phyloP scores from a whole-genome alignment of 257 asterid species.

The Verbascum thapsus region DNA sequence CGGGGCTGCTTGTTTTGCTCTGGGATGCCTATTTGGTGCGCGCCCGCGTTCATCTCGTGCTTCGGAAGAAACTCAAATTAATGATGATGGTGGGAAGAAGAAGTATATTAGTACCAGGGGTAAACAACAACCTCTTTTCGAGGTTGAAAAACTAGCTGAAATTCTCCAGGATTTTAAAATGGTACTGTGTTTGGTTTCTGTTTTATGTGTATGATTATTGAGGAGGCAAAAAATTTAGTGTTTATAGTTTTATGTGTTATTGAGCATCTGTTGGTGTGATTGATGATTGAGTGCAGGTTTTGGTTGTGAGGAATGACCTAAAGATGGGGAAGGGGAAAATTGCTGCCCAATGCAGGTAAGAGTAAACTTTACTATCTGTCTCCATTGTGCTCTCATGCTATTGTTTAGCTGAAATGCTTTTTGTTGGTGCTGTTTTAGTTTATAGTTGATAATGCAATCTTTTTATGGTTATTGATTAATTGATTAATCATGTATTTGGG shows the following conservation, averaged over 20 bases:
- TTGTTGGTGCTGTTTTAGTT: slow-evolving; percentile 9
- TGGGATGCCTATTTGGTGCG: slow-evolving; percentile 71
- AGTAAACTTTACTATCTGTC: neutral
- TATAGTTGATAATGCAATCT: neutral
- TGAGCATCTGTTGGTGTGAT: slow-evolving; percentile 20
- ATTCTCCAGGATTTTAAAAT: slow-evolving; percentile 87
- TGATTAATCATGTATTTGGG: neutral
- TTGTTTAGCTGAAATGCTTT: slow-evolving; percentile 3
- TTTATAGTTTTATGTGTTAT: slow-evolving; percentile 16
- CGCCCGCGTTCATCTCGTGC: slow-evolving; percentile 48
- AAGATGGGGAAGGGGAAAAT: slow-evolving; percentile 99
- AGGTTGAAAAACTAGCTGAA: slow-evolving; percentile 84
- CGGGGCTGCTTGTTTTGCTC: slow-evolving; percentile 80
- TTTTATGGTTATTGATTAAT: slow-evolving; percentile 5
- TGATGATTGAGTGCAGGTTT: slow-evolving; percentile 60
- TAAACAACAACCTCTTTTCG: slow-evolving; percentile 60
- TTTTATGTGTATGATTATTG: slow-evolving; percentile 21
- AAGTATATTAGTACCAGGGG: slow-evolving; percentile 35
- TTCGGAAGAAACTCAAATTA: slow-evolving; percentile 31
- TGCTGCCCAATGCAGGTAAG: slow-evolving; percentile 98
- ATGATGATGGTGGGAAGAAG: slow-evolving; percentile 49
- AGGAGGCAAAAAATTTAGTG: neutral
- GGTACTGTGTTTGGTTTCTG: slow-evolving; percentile 43
- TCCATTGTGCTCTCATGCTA: neutral
- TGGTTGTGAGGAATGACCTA: slow-evolving; percentile 95